A percentile compares a stretch with the other conserved stretches of the same genome.
Evolutionary conservation across 345 rosid genomes (phyloP).

Genomic region (Aegle marmelos): DNA sequence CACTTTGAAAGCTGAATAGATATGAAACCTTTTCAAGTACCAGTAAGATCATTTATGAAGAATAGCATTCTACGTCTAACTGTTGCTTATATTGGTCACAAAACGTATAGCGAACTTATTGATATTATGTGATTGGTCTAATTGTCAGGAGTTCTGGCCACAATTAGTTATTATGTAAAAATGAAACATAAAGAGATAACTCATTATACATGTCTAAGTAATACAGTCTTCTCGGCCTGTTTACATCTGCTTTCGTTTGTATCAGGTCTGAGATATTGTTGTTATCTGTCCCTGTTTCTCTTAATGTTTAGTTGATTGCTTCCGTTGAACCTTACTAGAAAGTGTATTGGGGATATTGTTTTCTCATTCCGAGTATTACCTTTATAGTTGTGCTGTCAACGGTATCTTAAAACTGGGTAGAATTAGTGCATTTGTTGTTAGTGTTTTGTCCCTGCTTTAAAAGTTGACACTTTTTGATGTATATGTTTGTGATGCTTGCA

Average conservation of each 20-base stretch:
- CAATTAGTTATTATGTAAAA: neutral
- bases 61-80: neutral
- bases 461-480: neutral
- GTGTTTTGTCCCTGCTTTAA: neutral
- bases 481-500: constrained; percentile 38
- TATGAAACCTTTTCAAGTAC: neutral
- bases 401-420: neutral
- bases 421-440: neutral
- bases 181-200: neutral
- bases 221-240: neutral
- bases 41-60: neutral
- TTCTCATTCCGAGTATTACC: neutral
- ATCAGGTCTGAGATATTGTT: neutral
- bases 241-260: neutral
- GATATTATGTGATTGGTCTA: neutral
- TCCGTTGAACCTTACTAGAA: neutral
- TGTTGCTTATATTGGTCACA: neutral
- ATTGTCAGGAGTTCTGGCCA: neutral
- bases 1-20: neutral
- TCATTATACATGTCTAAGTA: neutral
- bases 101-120: neutral
- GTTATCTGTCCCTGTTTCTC: neutral
- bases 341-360: neutral
- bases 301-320: neutral
- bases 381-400: neutral